phyloP scores from a whole-genome alignment of 1,284 basidiomycete genomes.

The Cutaneotrichosporon dermatis region DNA sequence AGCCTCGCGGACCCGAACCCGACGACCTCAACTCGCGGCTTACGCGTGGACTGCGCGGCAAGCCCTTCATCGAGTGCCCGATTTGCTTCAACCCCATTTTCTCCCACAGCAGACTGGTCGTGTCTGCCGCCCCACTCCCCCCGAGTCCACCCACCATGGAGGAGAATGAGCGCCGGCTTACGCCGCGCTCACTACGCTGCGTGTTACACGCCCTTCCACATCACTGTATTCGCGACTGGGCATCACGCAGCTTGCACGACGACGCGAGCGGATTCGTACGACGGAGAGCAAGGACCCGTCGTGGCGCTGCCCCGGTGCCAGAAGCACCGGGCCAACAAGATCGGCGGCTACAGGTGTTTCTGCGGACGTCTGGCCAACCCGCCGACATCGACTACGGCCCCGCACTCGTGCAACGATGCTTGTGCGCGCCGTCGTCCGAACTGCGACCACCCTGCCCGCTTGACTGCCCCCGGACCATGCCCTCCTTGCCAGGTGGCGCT shows the following conservation, averaged over 20 bases:
- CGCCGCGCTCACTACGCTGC: constrained; percentile 55
- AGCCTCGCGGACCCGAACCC: constrained; percentile 25
- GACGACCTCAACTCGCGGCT: constrained; percentile 45
- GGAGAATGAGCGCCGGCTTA: constrained; percentile 53
- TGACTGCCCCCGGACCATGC: constrained; percentile 70
- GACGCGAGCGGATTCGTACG: constrained; percentile 26
- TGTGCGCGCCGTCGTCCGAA: constrained; percentile 62
- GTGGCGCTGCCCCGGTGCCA: constrained; percentile 86
- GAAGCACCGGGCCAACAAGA: constrained; percentile 61
- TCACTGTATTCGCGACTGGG: constrained; percentile 66
- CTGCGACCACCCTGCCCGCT: constrained; percentile 66
- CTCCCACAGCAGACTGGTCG: constrained; percentile 47
- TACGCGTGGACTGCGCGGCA: constrained; percentile 36
- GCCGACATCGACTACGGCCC: constrained; percentile 63
- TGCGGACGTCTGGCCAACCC: constrained; percentile 71
- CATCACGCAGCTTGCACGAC: constrained; percentile 69
- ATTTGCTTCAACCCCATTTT: constrained; percentile 49
- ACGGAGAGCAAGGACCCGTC: constrained; percentile 49
- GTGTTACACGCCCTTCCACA: constrained; percentile 49
- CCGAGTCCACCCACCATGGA: constrained; percentile 14
- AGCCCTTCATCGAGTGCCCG: constrained; percentile 47
- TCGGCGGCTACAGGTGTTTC: constrained; percentile 75
- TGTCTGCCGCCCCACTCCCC: constrained; percentile 36
- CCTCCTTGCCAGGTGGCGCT: constrained; percentile 61
- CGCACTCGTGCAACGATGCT: constrained; percentile 74